A percentile compares a stretch with the other conserved stretches of the same genome.
Evolutionary conservation across 2,329 filamentous ascomycete species (phyloP).

Genomic region (Alternaria alternata): DNA sequence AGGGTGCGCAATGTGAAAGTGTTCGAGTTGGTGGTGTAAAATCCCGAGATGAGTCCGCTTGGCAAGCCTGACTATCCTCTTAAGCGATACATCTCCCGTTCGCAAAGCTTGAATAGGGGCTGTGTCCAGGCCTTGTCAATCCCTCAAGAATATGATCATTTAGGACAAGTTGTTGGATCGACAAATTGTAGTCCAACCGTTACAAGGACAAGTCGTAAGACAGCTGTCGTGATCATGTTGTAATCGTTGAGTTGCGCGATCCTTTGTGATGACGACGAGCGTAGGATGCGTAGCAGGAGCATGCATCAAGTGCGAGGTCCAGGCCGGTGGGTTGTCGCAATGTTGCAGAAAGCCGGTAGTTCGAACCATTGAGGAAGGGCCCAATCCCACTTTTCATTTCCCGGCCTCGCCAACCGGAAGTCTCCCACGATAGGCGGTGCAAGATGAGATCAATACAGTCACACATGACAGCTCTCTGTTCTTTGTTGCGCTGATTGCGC

Average conservation of each 20-base stretch:
- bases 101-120: conserved; percentile 38
- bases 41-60: conserved; percentile 34
- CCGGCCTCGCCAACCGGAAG: conserved; percentile 31
- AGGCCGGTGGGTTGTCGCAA: conserved; percentile 24
- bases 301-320: conserved; percentile 25
- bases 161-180: neutral
- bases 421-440: conserved; percentile 20
- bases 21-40: conserved; percentile 2
- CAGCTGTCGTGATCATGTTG: conserved; percentile 4
- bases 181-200: too few species aligned
- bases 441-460: conserved; percentile 36
- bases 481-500: conserved; percentile 7
- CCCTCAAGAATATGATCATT: neutral
- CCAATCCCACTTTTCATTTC: conserved; percentile 43
- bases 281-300: conserved; percentile 18
- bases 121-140: conserved; percentile 19
- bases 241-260: neutral
- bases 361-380: conserved; percentile 27
- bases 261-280: conserved; percentile 1
- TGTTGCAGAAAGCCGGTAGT: conserved; percentile 22
- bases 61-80: conserved; percentile 35
- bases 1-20: conserved; percentile 2
- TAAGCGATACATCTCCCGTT: conserved; percentile 30
- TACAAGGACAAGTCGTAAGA: conserved; percentile 1
- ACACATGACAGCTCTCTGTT: conserved; percentile 30